Evolutionary conservation across 2,329 filamentous ascomycete species (phyloP).

Genomic region (Trichoderma harzianum): DNA sequence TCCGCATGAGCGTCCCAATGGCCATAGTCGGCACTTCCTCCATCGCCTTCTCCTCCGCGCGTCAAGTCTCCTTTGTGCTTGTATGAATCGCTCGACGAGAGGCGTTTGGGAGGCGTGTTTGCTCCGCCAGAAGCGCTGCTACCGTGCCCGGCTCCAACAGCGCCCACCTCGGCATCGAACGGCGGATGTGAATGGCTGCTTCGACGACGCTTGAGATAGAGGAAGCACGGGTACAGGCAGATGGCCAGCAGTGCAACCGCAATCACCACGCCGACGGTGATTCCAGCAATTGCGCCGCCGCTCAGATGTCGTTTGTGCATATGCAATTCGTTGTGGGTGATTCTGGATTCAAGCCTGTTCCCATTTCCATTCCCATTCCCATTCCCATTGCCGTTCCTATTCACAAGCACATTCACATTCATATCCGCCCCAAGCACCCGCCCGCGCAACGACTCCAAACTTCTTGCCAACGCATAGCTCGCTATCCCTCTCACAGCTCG

Average conservation of each 20-base stretch:
- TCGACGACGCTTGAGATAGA: slow-evolving; percentile 32
- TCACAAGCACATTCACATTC: not conserved
- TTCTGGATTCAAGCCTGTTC: not conserved
- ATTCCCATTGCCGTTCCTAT: not conserved
- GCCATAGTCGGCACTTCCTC: slow-evolving; percentile 25
- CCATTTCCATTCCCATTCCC: not conserved
- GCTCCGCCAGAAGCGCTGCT: slow-evolving; percentile 17
- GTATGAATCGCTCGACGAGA: slow-evolving; percentile 38
- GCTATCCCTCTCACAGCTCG: not conserved
- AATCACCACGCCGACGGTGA: slow-evolving; percentile 36
- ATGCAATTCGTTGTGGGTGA: not conserved
- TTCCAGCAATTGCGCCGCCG: slow-evolving; percentile 37
- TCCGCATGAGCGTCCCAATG: slow-evolving; percentile 22
- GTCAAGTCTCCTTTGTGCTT: slow-evolving; percentile 30
- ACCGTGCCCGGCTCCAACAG: slow-evolving; percentile 18
- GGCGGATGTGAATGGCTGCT: slow-evolving; percentile 21
- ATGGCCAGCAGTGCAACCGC: slow-evolving; percentile 33
- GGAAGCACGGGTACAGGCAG: slow-evolving; percentile 40
- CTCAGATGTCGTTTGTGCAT: slow-evolving; percentile 29
- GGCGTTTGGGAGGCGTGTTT: slow-evolving; percentile 28
- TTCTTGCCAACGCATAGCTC: slow-evolving; percentile 19
- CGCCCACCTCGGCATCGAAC: slow-evolving; percentile 32
- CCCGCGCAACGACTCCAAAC: slow-evolving; percentile 17
- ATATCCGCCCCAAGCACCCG: not conserved
- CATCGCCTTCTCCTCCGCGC: slow-evolving; percentile 28